Evolutionary conservation across 495 filamentous ascomycete species (phyloP).

Genomic region (Aspergillus baeticus): DNA sequence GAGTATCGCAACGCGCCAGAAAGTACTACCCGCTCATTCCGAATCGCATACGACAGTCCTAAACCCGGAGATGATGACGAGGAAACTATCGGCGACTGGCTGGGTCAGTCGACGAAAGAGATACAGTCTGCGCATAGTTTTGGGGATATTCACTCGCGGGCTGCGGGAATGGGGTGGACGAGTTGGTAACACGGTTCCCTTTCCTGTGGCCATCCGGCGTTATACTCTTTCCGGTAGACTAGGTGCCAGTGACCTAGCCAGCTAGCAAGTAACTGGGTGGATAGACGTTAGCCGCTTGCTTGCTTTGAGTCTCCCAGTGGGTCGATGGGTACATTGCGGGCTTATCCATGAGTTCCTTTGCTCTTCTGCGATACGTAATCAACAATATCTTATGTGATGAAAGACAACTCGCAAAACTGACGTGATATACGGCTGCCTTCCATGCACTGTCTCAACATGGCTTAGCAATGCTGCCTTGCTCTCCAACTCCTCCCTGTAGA

Average conservation of each 20-base stretch:
- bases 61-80: background rate
- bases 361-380: too few species aligned
- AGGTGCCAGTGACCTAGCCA: too few species aligned
- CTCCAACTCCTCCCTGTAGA: constrained; percentile 21
- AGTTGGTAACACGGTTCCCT: background rate
- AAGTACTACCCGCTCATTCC: background rate
- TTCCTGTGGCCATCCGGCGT: too few species aligned
- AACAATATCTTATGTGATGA: too few species aligned
- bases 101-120: background rate
- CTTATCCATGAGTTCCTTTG: too few species aligned
- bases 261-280: too few species aligned
- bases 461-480: constrained; percentile 22
- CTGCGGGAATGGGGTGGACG: background rate
- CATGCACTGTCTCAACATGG: constrained; percentile 24
- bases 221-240: too few species aligned
- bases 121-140: background rate
- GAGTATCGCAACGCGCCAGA: background rate
- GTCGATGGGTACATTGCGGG: too few species aligned
- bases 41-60: background rate
- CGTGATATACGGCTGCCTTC: too few species aligned
- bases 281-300: too few species aligned
- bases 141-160: background rate
- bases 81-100: background rate
- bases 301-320: too few species aligned
- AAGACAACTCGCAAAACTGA: too few species aligned